Percentiles rank a stretch among this genome's conserved stretches.
phyloP scores from a whole-genome alignment of 2,329 filamentous ascomycete species.

The Cladosporium austrohemisphaericum region DNA sequence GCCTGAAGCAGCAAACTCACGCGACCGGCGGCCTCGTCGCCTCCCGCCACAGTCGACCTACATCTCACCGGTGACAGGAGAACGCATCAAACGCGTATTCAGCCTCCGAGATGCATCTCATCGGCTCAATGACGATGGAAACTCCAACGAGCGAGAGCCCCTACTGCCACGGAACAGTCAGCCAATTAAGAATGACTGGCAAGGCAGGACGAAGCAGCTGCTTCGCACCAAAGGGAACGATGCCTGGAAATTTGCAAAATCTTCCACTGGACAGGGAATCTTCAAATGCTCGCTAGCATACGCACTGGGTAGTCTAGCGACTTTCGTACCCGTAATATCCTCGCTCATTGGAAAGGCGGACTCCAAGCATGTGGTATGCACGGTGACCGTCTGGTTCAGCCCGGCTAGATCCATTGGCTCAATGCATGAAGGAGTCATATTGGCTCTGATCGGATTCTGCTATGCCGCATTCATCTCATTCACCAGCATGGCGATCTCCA shows the following conservation, averaged over 20 bases:
- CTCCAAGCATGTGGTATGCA: slow-evolving; percentile 90
- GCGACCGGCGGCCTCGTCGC: slow-evolving; percentile 3
- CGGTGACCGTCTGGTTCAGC: slow-evolving; percentile 92
- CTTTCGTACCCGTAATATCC: slow-evolving; percentile 72
- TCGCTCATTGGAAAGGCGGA: slow-evolving; percentile 75
- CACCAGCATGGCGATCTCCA: slow-evolving; percentile 82
- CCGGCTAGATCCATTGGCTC: slow-evolving; percentile 80
- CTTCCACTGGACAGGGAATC: slow-evolving; percentile 72
- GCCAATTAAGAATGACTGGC: slow-evolving; percentile 14
- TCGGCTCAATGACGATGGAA: slow-evolving; percentile 31
- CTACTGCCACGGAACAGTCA: slow-evolving; percentile 19
- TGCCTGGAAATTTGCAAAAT: slow-evolving; percentile 55
- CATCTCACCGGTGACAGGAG: slow-evolving; percentile 79
- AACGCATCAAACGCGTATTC: slow-evolving; percentile 75
- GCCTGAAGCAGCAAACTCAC: neutral
- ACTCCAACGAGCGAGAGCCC: slow-evolving; percentile 34
- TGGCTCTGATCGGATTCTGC: slow-evolving; percentile 71
- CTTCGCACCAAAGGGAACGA: neutral
- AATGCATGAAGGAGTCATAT: slow-evolving; percentile 80
- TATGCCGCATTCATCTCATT: slow-evolving; percentile 75
- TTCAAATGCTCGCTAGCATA: slow-evolving; percentile 92
- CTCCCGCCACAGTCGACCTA: slow-evolving; percentile 77
- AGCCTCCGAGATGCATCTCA: slow-evolving; percentile 60
- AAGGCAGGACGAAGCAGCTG: slow-evolving; percentile 15
- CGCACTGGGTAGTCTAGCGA: slow-evolving; percentile 78